Evolutionary conservation across 2,329 filamentous ascomycete species (phyloP).

Genomic region (Pseudocercospora macadamiae): DNA sequence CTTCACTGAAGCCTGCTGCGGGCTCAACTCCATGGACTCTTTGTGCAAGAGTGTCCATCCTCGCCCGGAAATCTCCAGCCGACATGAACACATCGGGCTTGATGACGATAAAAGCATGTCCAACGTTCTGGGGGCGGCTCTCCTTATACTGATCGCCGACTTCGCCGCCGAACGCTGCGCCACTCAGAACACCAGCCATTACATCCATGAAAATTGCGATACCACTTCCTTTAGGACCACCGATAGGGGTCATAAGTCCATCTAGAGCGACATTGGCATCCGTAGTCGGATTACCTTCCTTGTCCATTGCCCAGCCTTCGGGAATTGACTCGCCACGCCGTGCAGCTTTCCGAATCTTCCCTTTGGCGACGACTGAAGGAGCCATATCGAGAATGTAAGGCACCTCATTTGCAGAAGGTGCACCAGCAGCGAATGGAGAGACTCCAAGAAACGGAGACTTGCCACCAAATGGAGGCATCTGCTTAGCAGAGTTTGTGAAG

Average conservation of each 20-base stretch:
- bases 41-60: not conserved
- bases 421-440: constrained; percentile 72
- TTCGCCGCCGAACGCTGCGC: constrained; percentile 72
- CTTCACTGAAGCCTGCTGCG: not conserved
- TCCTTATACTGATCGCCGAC: constrained; percentile 72
- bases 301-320: constrained; percentile 72
- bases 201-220: constrained; percentile 82
- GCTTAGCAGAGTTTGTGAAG: constrained; percentile 65
- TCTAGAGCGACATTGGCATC: constrained; percentile 69
- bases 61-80: not conserved
- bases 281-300: constrained; percentile 55
- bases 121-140: constrained; percentile 41
- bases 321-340: constrained; percentile 68
- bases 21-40: not conserved
- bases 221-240: constrained; percentile 75
- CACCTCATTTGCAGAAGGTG: constrained; percentile 60
- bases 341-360: constrained; percentile 70
- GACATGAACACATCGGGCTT: constrained; percentile 18
- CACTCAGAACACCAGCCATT: constrained; percentile 73
- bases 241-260: constrained; percentile 79
- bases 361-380: constrained; percentile 63
- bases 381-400: constrained; percentile 75
- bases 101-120: constrained; percentile 20
- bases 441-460: constrained; percentile 69
- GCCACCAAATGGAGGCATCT: constrained; percentile 70